phyloP scores from a whole-genome alignment of 108 stramenopile species.

The Mediolabrus comicus region DNA sequence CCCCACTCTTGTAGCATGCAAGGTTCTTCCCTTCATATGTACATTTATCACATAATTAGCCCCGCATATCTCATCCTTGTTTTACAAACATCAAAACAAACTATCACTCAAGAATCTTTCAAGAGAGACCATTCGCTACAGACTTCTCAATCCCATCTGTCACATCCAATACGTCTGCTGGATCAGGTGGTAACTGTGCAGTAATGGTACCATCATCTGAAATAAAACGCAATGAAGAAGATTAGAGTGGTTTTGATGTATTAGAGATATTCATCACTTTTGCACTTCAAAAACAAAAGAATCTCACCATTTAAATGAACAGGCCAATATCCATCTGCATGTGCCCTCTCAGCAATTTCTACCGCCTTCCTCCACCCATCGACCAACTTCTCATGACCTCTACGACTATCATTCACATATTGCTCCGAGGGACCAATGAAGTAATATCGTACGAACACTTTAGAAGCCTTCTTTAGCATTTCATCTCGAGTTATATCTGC shows the following conservation, averaged over 20 bases:
- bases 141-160: slow-evolving; percentile 39
- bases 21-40: neutral
- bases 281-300: neutral
- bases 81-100: neutral
- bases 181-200: slow-evolving; percentile 32
- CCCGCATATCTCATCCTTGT: neutral
- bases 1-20: neutral
- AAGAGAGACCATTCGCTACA: slow-evolving; percentile 2
- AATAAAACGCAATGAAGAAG: neutral
- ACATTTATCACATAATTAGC: neutral
- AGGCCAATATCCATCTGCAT: slow-evolving; percentile 54
- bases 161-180: slow-evolving; percentile 21
- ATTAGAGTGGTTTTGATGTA: neutral
- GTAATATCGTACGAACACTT: too few relatives aligned
- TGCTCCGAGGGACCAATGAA: slow-evolving; percentile 17
- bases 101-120: too few relatives aligned
- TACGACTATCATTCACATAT: slow-evolving; percentile 41
- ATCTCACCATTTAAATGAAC: slow-evolving; percentile 52
- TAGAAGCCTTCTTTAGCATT: slow-evolving; percentile 25
- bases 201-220: slow-evolving; percentile 39
- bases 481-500: slow-evolving; percentile 40
- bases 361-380: slow-evolving; percentile 63
- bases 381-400: slow-evolving; percentile 48
- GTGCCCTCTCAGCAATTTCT: slow-evolving; percentile 44
- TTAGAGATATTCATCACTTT: neutral